These are phyloP conservation scores for Candida endomychidarum DNA, from an alignment of 805 yeast species.

Conservation along the genomic window DNA sequence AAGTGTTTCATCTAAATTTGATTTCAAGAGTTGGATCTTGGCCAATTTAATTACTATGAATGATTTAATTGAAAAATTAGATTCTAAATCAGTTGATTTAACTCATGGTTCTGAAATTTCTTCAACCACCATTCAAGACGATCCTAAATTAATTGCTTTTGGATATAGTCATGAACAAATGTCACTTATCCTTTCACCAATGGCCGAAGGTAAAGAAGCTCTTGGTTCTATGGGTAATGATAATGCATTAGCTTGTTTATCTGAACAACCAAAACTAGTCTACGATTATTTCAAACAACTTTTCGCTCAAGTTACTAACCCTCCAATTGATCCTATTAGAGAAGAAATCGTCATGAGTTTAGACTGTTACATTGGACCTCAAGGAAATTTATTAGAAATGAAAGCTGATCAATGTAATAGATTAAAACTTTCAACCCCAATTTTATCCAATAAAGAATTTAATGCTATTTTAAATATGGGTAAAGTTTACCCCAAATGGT, in stretches of 20 bases:
- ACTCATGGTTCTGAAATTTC: neutral
- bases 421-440: slow-evolving; percentile 78
- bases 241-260: slow-evolving; percentile 89
- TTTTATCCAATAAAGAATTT: slow-evolving; percentile 71
- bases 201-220: slow-evolving; percentile 96
- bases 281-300: slow-evolving; percentile 94
- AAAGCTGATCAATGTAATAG: slow-evolving; percentile 90
- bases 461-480: slow-evolving; percentile 71
- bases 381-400: slow-evolving; percentile 93
- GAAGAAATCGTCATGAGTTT: slow-evolving; percentile 96
- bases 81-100: slow-evolving; percentile 32
- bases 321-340: slow-evolving; percentile 97
- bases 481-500: slow-evolving; percentile 82
- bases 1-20: slow-evolving; percentile 76
- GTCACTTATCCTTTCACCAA: slow-evolving; percentile 79
- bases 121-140: slow-evolving; percentile 56
- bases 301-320: slow-evolving; percentile 98
- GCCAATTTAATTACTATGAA: slow-evolving; percentile 84
- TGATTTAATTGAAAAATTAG: slow-evolving; percentile 65
- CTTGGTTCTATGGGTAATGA: slow-evolving; percentile 99
- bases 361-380: slow-evolving; percentile 98
- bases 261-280: slow-evolving; percentile 85
- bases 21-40: slow-evolving; percentile 90
- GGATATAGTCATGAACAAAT: slow-evolving; percentile 96
- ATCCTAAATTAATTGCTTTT: slow-evolving; percentile 79